Evolutionary conservation across 1,284 basidiomycete species (phyloP).

Genomic region (Cryptococcus maquisensis): DNA sequence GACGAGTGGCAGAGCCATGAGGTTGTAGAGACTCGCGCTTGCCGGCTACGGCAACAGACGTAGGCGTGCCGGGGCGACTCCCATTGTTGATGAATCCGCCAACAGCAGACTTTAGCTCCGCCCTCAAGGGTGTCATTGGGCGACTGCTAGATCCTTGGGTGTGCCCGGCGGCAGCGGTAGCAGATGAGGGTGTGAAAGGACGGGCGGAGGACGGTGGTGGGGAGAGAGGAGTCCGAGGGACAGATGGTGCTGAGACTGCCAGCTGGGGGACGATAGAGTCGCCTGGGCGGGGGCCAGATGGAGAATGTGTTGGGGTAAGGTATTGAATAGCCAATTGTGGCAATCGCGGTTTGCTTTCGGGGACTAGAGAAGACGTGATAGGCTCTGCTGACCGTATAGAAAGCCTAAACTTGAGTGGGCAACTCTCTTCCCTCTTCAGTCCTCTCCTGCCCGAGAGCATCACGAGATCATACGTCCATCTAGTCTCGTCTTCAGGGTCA

Average conservation of each 20-base stretch:
- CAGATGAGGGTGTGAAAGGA: constrained; percentile 16
- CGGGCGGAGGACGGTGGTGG: constrained; percentile 22
- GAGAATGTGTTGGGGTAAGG: neutral
- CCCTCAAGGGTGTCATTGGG: constrained; percentile 36
- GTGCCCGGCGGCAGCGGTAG: constrained; percentile 7
- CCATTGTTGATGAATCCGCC: neutral
- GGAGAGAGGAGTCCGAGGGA: constrained; percentile 18
- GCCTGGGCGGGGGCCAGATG: neutral
- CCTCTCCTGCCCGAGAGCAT: too few species aligned
- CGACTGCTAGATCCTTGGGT: constrained; percentile 3
- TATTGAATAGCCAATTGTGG: neutral
- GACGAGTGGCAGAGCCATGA: too few species aligned
- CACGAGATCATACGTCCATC: too few species aligned
- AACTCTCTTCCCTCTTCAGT: neutral
- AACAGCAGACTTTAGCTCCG: constrained; percentile 35
- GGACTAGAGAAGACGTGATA: neutral
- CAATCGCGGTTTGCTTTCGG: neutral
- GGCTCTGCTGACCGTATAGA: neutral
- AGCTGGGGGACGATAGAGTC: constrained; percentile 7
- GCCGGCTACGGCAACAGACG: too few species aligned
- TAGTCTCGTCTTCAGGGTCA: too few species aligned
- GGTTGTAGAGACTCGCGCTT: too few species aligned
- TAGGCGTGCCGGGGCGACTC: too few species aligned
- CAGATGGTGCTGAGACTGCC: constrained; percentile 22
- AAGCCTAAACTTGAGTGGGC: neutral